phyloP scores from a whole-genome alignment of 768 basidiomycete genomes.

The Lactarius sanguifluus region DNA sequence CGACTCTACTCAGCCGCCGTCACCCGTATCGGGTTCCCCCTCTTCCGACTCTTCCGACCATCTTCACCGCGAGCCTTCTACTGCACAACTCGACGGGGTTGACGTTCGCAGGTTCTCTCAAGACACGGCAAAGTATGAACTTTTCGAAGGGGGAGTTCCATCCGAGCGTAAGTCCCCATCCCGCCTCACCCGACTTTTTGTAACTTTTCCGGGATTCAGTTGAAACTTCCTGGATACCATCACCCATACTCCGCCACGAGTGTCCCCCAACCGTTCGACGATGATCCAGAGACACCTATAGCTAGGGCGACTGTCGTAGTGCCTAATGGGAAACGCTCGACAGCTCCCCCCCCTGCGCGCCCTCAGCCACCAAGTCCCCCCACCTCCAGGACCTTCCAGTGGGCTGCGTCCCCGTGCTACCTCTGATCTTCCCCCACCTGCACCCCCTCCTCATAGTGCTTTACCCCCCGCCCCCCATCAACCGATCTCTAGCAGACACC shows the following conservation, averaged over 20 bases:
- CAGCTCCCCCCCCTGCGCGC: conserved; percentile 31
- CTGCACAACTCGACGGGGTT: conserved; percentile 33
- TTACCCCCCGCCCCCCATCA: conserved; percentile 58
- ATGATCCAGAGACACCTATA: conserved; percentile 26
- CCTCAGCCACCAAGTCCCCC: conserved; percentile 31
- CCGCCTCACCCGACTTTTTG: neutral
- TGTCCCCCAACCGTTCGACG: conserved; percentile 16
- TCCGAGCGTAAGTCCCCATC: conserved; percentile 18
- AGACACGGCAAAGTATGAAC: conserved; percentile 31
- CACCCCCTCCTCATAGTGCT: conserved; percentile 61
- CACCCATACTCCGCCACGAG: conserved; percentile 32
- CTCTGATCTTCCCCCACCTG: conserved; percentile 63
- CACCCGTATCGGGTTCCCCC: conserved; percentile 51
- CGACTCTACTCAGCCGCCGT: conserved; percentile 52
- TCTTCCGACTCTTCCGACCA: conserved; percentile 49
- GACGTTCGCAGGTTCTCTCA: conserved; percentile 29
- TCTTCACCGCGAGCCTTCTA: conserved; percentile 34
- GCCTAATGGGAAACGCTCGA: conserved; percentile 22
- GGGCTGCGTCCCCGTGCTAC: conserved; percentile 49
- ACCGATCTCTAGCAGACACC: conserved; percentile 35
- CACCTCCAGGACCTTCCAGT: conserved; percentile 18
- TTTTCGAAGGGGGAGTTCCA: conserved; percentile 15
- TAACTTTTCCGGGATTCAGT: conserved; percentile 2
- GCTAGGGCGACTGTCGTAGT: conserved; percentile 1
- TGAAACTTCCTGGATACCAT: conserved; percentile 19